Conservation (phyloP, 768 basidiomycete species). For the Leccinum ochraceum region DNA sequence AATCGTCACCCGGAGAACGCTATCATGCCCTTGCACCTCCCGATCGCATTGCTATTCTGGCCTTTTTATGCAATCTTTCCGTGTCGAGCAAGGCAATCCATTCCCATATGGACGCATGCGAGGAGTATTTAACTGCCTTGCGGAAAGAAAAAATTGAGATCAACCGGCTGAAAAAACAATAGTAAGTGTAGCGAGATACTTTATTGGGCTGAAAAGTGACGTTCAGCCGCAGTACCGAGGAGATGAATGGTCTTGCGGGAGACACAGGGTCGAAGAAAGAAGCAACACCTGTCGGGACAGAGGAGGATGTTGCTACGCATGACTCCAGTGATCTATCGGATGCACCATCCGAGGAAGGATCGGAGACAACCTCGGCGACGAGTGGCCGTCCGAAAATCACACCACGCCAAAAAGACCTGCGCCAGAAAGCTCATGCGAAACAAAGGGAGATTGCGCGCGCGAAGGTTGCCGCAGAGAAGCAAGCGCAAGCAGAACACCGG, state of each 20-base stretch:
- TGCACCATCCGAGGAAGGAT: conserved; percentile 58
- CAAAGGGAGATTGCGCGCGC: conserved; percentile 78
- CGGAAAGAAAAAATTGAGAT: conserved; percentile 96
- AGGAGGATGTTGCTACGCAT: conserved; percentile 59
- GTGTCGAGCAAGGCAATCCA: conserved; percentile 90
- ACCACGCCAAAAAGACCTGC: conserved; percentile 52
- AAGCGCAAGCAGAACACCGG: conserved; percentile 79
- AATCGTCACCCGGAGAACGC: conserved; percentile 60
- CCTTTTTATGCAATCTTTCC: conserved; percentile 87
- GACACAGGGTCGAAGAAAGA: conserved; percentile 54
- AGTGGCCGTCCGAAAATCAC: conserved; percentile 44
- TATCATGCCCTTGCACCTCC: conserved; percentile 72
- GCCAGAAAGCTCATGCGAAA: conserved; percentile 63
- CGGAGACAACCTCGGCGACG: conserved; percentile 55
- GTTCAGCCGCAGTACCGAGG: conserved; percentile 55
- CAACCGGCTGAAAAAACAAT: conserved; percentile 84
- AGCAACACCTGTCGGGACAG: conserved; percentile 40
- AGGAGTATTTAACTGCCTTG: conserved; percentile 85
- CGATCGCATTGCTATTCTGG: conserved; percentile 83
- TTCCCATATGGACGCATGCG: conserved; percentile 86
- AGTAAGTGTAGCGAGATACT: conserved; percentile 53
- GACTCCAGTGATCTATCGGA: conserved; percentile 78
- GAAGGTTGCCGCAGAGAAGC: conserved; percentile 78
- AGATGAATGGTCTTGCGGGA: conserved; percentile 64
- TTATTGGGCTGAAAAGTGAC: conserved; percentile 15